phyloP scores from a whole-genome alignment of 768 basidiomycete genomes.

The Pulveroboletus sp. region DNA sequence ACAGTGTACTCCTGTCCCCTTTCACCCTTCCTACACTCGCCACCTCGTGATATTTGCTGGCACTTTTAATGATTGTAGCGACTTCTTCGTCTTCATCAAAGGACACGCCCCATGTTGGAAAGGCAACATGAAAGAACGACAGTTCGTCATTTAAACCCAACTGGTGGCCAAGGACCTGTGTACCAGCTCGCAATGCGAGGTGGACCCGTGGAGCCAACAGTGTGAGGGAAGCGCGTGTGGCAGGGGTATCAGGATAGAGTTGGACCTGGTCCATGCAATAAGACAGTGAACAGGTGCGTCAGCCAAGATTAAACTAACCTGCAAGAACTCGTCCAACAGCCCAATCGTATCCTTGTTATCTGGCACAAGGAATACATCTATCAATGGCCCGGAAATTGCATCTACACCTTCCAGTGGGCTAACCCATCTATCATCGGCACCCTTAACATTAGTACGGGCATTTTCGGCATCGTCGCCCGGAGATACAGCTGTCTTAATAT shows the following conservation, averaged over 20 bases:
- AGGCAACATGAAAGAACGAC: slow-evolving; percentile 45
- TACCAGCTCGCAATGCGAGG: slow-evolving; percentile 50
- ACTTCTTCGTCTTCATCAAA: slow-evolving; percentile 56
- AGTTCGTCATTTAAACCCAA: slow-evolving; percentile 39
- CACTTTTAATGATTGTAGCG: slow-evolving; percentile 44
- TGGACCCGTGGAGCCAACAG: slow-evolving; percentile 43
- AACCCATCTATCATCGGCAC: slow-evolving; percentile 16
- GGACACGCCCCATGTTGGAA: slow-evolving; percentile 62
- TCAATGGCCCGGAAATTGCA: slow-evolving; percentile 51
- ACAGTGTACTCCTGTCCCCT: slow-evolving; percentile 82
- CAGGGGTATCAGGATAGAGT: slow-evolving; percentile 60
- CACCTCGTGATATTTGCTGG: slow-evolving; percentile 42
- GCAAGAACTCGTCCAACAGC: slow-evolving; percentile 71
- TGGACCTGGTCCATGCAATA: slow-evolving; percentile 40
- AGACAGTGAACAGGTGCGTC: not conserved
- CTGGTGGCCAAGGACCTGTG: slow-evolving; percentile 56
- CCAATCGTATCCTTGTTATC: slow-evolving; percentile 47
- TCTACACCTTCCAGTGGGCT: slow-evolving; percentile 55
- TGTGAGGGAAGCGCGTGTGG: slow-evolving; percentile 40
- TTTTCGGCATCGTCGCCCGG: not conserved
- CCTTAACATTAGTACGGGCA: not conserved
- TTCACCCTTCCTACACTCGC: slow-evolving; percentile 82
- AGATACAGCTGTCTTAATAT: slow-evolving; percentile 33
- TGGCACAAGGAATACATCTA: slow-evolving; percentile 55
- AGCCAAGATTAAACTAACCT: slow-evolving; percentile 40